Evolutionary conservation across 257 asterid genomes (phyloP).

Genomic region (Galeopsis tetrahit): DNA sequence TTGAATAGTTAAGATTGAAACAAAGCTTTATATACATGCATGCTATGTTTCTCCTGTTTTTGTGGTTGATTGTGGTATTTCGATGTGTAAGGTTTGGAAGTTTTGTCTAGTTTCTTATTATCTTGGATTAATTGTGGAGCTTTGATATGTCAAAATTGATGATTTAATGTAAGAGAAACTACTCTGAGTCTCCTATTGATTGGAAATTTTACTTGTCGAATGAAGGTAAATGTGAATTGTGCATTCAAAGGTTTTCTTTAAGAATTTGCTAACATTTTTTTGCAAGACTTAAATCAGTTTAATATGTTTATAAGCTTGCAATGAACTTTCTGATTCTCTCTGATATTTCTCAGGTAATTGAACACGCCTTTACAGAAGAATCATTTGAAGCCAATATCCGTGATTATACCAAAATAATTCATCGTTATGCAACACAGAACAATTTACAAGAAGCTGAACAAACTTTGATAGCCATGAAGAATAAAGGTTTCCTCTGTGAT

Average conservation of each 20-base stretch:
- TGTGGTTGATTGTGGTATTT: conserved; percentile 7
- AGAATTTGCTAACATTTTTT: neutral
- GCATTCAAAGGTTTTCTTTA: neutral
- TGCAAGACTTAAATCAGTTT: neutral
- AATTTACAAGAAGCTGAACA: conserved; percentile 70
- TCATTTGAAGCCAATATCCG: conserved; percentile 83
- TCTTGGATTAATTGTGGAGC: neutral
- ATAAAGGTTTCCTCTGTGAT: conserved; percentile 66
- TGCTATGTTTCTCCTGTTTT: neutral
- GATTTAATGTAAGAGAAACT: neutral
- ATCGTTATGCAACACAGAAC: conserved; percentile 61
- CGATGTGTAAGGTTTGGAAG: neutral
- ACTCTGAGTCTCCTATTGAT: neutral
- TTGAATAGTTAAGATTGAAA: neutral
- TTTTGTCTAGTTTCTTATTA: neutral
- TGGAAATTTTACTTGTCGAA: neutral
- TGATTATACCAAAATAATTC: conserved; percentile 83
- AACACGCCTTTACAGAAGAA: conserved; percentile 67
- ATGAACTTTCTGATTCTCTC: conserved; percentile 15
- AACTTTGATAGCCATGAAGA: conserved; percentile 62
- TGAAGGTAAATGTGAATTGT: conserved; percentile 28
- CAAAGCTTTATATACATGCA: neutral
- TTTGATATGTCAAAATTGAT: neutral
- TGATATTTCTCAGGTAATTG: conserved; percentile 59
- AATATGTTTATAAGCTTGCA: neutral